Evolutionary conservation across 345 rosid genomes (phyloP).

Genomic region (Arabis hirsuta): DNA sequence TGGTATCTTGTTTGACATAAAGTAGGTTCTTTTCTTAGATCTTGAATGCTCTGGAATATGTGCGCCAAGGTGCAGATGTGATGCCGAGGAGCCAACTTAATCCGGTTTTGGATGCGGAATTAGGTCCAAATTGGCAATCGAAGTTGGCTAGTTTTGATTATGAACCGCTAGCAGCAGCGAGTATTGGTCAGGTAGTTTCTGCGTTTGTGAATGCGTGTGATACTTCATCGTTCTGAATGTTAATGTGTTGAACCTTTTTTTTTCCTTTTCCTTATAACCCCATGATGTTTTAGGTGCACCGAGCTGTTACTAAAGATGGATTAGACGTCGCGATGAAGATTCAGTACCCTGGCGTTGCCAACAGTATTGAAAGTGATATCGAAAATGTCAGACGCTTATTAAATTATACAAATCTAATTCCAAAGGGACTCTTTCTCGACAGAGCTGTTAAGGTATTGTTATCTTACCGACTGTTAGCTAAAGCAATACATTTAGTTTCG

Average conservation of each 20-base stretch:
- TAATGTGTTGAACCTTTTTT: constrained; percentile 3
- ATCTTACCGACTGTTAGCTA: background rate
- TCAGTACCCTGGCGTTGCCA: constrained; percentile 99
- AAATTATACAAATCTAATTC: constrained; percentile 85
- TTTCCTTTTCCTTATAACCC: background rate
- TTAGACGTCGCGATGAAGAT: constrained; percentile 87
- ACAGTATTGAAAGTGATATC: constrained; percentile 94
- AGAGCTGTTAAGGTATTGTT: constrained; percentile 83
- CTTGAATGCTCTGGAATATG: constrained; percentile 92
- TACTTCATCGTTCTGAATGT: background rate
- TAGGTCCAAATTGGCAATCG: constrained; percentile 84
- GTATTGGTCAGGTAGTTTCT: constrained; percentile 86
- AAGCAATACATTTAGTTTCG: background rate
- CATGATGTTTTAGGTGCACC: constrained; percentile 73
- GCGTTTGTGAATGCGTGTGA: background rate
- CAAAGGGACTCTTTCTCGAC: constrained; percentile 89
- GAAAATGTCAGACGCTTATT: constrained; percentile 88
- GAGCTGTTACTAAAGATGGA: constrained; percentile 79
- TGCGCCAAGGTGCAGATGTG: constrained; percentile 99
- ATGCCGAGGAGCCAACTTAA: constrained; percentile 94
- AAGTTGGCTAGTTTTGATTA: constrained; percentile 88
- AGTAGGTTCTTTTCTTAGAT: constrained; percentile 56
- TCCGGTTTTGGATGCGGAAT: constrained; percentile 82
- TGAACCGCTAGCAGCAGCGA: constrained; percentile 96
- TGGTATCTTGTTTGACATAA: constrained; percentile 24